phyloP scores from a whole-genome alignment of 305 asterid species.

The Plantago lanceolata region DNA sequence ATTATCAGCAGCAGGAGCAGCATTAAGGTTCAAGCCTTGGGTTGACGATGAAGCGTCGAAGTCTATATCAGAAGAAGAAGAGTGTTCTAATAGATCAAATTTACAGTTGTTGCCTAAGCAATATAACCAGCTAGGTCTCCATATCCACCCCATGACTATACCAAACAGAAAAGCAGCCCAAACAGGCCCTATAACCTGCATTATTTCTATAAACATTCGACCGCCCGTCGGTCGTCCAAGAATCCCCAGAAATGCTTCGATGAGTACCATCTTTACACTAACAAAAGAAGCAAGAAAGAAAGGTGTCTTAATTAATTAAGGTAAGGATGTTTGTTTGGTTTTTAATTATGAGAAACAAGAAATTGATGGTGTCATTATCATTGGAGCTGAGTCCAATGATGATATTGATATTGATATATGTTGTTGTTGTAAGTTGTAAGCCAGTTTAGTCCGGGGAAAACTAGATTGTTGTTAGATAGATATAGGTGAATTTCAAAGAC shows the following conservation, averaged over 20 bases:
- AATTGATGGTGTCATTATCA: too few species aligned
- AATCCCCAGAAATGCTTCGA: constrained; percentile 47
- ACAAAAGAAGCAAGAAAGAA: too few species aligned
- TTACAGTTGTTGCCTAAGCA: constrained; percentile 41
- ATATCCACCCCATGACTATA: constrained; percentile 65
- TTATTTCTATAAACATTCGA: constrained; percentile 38
- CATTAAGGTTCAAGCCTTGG: constrained; percentile 23
- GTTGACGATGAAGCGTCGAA: constrained; percentile 28
- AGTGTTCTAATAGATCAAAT: constrained; percentile 51
- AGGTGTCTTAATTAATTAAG: too few species aligned
- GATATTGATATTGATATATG: too few species aligned
- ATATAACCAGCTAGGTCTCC: constrained; percentile 89
- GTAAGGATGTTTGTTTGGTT: too few species aligned
- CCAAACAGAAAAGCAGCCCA: constrained; percentile 71
- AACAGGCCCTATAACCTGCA: constrained; percentile 60
- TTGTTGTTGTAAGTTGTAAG: too few species aligned
- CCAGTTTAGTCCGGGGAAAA: too few species aligned
- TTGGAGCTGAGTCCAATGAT: too few species aligned
- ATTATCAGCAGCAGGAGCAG: constrained; percentile 18
- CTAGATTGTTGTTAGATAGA: too few species aligned
- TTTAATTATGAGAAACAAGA: too few species aligned
- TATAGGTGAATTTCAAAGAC: too few species aligned
- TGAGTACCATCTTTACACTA: constrained; percentile 32
- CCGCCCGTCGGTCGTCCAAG: too few species aligned
- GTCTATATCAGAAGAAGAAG: constrained; percentile 40